Evolutionary conservation across 768 basidiomycete genomes (phyloP).

Genomic region (Boletus patriciae): DNA sequence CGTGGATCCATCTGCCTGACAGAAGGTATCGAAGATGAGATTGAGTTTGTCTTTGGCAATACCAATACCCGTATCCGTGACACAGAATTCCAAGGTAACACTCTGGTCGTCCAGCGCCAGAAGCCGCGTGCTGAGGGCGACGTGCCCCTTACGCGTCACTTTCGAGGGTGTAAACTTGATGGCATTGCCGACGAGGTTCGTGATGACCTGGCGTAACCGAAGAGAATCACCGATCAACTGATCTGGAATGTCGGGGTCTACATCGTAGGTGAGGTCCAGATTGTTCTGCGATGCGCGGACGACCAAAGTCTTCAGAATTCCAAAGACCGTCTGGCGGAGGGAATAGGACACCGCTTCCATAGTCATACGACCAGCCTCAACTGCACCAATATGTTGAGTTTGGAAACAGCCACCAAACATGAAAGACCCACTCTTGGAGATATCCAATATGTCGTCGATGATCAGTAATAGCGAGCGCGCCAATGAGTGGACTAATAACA

Average conservation of each 20-base stretch:
- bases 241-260: conserved; percentile 94
- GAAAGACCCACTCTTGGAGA: conserved; percentile 88
- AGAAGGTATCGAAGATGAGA: conserved; percentile 98
- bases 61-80: conserved; percentile 96
- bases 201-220: conserved; percentile 92
- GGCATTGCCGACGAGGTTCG: conserved; percentile 92
- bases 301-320: conserved; percentile 96
- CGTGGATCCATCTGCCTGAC: conserved; percentile 97
- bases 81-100: conserved; percentile 94
- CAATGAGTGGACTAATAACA: conserved; percentile 92
- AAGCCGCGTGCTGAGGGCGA: conserved; percentile 83
- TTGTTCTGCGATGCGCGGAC: conserved; percentile 97
- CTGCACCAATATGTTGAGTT: conserved; percentile 41
- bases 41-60: conserved; percentile 98
- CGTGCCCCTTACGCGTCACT: conserved; percentile 77
- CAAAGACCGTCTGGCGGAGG: conserved; percentile 94
- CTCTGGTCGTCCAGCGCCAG: conserved; percentile 76
- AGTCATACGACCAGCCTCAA: conserved; percentile 99
- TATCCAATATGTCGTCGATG: conserved; percentile 99
- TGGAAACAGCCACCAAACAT: neutral
- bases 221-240: conserved; percentile 96
- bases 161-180: conserved; percentile 95
- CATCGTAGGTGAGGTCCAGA: conserved; percentile 93
- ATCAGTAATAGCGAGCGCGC: conserved; percentile 92
- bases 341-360: conserved; percentile 99